Base-by-base conservation (phyloP, 257 asterid genomes). In the Penstemon newberryi region DNA sequence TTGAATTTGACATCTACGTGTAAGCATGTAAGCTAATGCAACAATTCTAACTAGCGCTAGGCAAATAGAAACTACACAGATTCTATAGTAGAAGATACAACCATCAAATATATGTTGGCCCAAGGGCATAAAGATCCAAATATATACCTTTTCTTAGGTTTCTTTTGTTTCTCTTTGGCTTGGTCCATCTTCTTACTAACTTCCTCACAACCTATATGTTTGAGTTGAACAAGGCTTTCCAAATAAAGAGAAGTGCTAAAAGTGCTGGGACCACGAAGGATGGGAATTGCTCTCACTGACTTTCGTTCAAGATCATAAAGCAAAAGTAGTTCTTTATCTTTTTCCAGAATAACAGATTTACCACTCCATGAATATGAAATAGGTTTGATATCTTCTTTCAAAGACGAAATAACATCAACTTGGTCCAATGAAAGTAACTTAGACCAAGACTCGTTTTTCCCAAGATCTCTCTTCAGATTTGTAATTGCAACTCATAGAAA, bases 191-290 rank as follows among this genome's bases (percentile, higher is more conserved):
- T 49, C 54, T 49, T 49, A 9, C 54, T 10, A 5, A 12, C 54
- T 49, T 10, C 54, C 11, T 10, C 54, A 49, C 15, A n/a, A 10
- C 54, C 54, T 9, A 0, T 49, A 2, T 15, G 4, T 49, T 49
- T 49, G 54, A 49, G 54, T 49, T 49, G 54, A 49, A 49, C 54
- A 49, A 49, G 19, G 54, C 54, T 49, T 49, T 15, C 54, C 54
- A 49, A 49, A 12, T 49, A 49, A 49, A 12, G 54, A 49, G n/a
- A 10, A 49, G 54, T 49, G n/a, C 54, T 9, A 49, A 49, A 49
- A 4, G 54, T 12, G 54, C 54, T 49, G 4, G 18, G 5, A 10
- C 15, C 15, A 11, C n/a, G 13, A 10, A 25, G 33, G 33, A 3
- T 10, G 15, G 15, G n/a, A 49, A 6, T 12, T 5, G 0, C n/a